Percentiles rank a stretch among this genome's conserved stretches.
phyloP scores from a whole-genome alignment of 345 rosid genomes.

The Abelmoschus esculentus region DNA sequence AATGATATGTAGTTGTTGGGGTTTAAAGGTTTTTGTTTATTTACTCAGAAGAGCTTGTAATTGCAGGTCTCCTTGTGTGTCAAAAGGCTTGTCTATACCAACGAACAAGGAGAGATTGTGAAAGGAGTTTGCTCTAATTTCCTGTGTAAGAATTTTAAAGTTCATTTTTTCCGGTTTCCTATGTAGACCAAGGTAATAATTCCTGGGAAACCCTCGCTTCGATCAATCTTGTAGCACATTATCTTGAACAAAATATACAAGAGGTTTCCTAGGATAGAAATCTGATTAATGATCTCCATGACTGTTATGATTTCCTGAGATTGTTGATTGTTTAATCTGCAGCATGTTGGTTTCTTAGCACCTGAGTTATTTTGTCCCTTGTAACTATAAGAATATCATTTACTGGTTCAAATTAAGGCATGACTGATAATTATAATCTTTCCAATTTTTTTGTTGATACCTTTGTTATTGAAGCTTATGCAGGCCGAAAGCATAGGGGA shows the following conservation, averaged over 20 bases:
- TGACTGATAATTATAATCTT: not conserved
- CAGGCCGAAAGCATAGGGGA: not conserved
- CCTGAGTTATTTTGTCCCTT: not conserved
- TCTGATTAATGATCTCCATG: too few species aligned
- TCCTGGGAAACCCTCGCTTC: not conserved
- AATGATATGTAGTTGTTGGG: not conserved
- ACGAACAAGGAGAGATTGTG: conserved; percentile 73
- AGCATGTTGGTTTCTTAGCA: not conserved
- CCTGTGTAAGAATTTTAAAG: conserved; percentile 51
- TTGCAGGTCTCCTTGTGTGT: conserved; percentile 84
- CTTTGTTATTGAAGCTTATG: not conserved
- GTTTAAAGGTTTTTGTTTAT: not conserved
- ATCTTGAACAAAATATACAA: not conserved
- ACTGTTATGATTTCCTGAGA: too few species aligned
- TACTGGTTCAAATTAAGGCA: not conserved
- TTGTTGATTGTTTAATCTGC: too few species aligned
- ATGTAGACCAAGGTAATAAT: too few species aligned
- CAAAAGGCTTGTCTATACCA: conserved; percentile 78
- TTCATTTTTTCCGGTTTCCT: not conserved
- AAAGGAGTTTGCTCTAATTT: conserved; percentile 98
- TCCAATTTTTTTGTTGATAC: not conserved
- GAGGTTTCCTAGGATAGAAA: too few species aligned
- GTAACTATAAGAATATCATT: not conserved
- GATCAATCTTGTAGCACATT: not conserved
- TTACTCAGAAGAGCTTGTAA: not conserved